Evolutionary conservation across 495 filamentous ascomycete species (phyloP).

Genomic region (Penicillium arizonense): DNA sequence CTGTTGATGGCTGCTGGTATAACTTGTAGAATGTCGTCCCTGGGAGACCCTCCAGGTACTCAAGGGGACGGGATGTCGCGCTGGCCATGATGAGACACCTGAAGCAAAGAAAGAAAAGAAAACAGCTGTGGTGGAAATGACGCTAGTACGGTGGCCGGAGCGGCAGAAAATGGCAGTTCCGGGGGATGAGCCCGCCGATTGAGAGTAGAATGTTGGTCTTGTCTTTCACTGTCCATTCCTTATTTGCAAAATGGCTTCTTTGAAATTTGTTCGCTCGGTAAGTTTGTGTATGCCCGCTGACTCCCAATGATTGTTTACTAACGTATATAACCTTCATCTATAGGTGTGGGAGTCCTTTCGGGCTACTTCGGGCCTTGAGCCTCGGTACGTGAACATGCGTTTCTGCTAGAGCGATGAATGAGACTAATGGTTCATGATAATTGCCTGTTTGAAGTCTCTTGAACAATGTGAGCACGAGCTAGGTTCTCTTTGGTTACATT

Average conservation of each 20-base stretch:
- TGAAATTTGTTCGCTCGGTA: constrained; percentile 64
- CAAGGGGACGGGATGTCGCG: constrained; percentile 63
- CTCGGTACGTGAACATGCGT: constrained; percentile 56
- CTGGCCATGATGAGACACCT: constrained; percentile 58
- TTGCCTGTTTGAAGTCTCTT: constrained; percentile 32
- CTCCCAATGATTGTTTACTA: not conserved
- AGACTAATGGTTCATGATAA: not conserved
- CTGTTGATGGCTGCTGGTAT: constrained; percentile 94
- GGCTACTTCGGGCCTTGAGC: constrained; percentile 80
- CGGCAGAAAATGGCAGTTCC: constrained; percentile 36
- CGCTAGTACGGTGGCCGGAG: constrained; percentile 28
- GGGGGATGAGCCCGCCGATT: constrained; percentile 23
- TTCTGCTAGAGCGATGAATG: not conserved
- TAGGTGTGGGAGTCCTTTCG: constrained; percentile 83
- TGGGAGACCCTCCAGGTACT: constrained; percentile 87
- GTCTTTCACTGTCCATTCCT: not conserved
- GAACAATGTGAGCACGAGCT: constrained; percentile 31
- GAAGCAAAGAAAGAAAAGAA: constrained; percentile 23
- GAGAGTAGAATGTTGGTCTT: constrained; percentile 3
- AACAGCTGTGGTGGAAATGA: constrained; percentile 14
- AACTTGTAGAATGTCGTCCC: constrained; percentile 84
- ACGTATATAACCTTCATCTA: constrained; percentile 1
- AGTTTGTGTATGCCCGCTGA: constrained; percentile 1
- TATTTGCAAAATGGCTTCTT: constrained; percentile 47
- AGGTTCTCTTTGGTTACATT: not conserved